Conservation (phyloP, 1,284 basidiomycete species). For the Leccinum fallax region DNA sequence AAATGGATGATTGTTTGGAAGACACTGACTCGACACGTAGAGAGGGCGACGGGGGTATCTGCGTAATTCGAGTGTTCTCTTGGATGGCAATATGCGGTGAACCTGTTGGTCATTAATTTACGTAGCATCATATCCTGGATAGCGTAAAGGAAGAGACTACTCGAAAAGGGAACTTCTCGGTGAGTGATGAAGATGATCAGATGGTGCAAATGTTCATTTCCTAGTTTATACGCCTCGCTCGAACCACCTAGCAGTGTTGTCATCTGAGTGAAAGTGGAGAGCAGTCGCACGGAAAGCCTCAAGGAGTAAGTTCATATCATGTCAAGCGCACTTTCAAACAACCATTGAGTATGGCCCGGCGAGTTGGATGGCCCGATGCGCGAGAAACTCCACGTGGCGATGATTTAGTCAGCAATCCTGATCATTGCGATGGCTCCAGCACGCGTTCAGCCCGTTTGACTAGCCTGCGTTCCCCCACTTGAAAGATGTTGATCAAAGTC, state of each 20-base stretch:
- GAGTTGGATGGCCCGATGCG: not conserved
- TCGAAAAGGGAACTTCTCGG: not conserved
- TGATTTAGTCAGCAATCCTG: not conserved
- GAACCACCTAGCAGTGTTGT: not conserved
- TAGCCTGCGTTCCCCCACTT: constrained; percentile 1
- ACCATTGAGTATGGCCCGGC: not conserved
- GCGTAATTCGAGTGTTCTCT: not conserved
- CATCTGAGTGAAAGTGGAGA: not conserved
- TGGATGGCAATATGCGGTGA: not conserved
- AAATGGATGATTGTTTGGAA: not conserved
- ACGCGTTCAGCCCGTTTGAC: not conserved
- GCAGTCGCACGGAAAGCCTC: not conserved
- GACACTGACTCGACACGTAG: not conserved
- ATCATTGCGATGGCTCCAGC: not conserved
- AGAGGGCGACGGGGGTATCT: not conserved
- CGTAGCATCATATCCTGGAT: not conserved
- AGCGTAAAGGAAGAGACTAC: not conserved
- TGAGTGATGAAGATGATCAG: not conserved
- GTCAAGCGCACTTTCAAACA: not conserved
- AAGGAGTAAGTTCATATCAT: not conserved
- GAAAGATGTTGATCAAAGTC: constrained; percentile 31
- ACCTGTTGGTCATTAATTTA: not conserved
- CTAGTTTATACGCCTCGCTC: not conserved
- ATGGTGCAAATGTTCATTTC: not conserved
- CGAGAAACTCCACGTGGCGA: not conserved